Evolutionary conservation across 441 rosid genomes (phyloP), one percentile per base, ranked within the genome.

Genomic region (Gossypium laxum): DNA sequence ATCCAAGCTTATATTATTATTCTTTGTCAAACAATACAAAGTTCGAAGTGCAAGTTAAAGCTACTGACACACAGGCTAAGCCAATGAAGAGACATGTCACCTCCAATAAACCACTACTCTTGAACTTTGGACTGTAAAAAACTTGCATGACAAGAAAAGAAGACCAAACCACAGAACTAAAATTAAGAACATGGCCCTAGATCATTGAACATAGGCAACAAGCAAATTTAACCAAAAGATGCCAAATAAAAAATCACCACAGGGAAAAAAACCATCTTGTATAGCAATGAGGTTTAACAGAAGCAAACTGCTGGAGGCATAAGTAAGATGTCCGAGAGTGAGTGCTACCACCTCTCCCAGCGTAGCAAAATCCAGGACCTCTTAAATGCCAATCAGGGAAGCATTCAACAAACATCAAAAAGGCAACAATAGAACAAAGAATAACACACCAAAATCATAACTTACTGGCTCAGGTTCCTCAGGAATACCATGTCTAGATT

Each of bases 381-480:
- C 18, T 69, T 38, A 34, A 34, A 38, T 32, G 50, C 30, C 51
- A 56, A 69, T 54, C 26, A 28, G 34, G 24, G 24, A 8, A 59
- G 5, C 51, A 47, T 65, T 28, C 24, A 15, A 50, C 12, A 14
- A 51, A 15, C 26, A 55, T 57, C 19, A 7, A 26, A 57, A 56
- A 3, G 6, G 2, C 54, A 57, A 18, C 38, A 51, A 65, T 15
- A 45, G 24, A 52, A 6, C 41, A 34, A 50, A 57, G 2, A 64
- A 38, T 1, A 55, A 28, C 19, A 61, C 68, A 51, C 32, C 24
- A 69, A 66, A 43, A 19, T 10, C 70, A 28, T 56, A 67, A 83
- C 91, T 75, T 83, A 93, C 98, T 24, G 96, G 97, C 70, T 94
- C 97, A 19, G 71, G 75, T 74, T 73, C 90, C 69, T 80, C 89